Conservation (phyloP, 306 rosid species). For the Luffa acutangula region DNA sequence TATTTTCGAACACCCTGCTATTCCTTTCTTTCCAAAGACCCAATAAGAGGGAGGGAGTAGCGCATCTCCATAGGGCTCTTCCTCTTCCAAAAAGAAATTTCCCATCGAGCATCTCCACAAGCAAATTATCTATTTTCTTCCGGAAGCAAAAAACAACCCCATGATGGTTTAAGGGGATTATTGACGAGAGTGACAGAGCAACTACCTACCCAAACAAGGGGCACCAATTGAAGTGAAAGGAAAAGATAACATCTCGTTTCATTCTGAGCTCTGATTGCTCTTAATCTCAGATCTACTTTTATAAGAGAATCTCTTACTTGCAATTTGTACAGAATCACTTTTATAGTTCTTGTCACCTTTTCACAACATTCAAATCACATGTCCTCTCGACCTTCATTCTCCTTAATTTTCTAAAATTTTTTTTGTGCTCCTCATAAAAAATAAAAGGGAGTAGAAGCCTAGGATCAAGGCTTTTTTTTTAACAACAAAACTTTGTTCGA, state of each 20-base stretch:
- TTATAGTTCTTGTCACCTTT: neutral
- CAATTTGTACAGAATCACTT: neutral
- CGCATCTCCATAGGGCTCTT: no score
- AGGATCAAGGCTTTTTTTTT: neutral
- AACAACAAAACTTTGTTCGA: no score
- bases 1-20: no score
- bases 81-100: no score
- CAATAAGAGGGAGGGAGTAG: no score
- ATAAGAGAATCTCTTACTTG: neutral
- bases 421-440: neutral
- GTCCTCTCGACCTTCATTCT: neutral
- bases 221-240: neutral
- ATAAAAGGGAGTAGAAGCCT: neutral
- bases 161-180: neutral
- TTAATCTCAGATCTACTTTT: neutral
- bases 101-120: no score
- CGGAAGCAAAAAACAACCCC: no score
- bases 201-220: neutral
- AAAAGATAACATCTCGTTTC: neutral
- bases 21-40: no score
- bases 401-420: neutral
- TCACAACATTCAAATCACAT: neutral
- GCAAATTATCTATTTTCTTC: no score
- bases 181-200: neutral
- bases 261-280: neutral